phyloP scores from a whole-genome alignment of 805 yeast species.

The Sporopachydermia lactativora region DNA sequence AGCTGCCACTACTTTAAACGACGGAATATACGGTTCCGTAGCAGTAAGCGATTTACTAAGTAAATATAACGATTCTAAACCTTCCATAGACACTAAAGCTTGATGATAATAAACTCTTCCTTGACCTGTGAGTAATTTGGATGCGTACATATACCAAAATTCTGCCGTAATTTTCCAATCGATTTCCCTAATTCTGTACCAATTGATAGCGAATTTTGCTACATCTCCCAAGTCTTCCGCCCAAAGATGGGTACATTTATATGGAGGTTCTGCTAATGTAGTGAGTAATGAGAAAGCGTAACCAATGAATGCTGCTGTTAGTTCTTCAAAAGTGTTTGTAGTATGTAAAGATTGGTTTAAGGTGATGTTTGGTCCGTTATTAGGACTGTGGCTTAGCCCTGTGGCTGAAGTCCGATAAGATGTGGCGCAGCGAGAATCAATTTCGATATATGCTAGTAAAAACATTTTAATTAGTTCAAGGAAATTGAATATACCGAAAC shows the following conservation, averaged over 20 bases:
- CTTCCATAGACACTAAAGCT: slow-evolving; percentile 73
- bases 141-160: slow-evolving; percentile 67
- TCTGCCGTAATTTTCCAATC: slow-evolving; percentile 81
- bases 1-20: neutral
- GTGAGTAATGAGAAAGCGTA: slow-evolving; percentile 11
- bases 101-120: slow-evolving; percentile 81
- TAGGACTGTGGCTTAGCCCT: neutral
- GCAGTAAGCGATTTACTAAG: slow-evolving; percentile 13
- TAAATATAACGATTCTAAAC: slow-evolving; percentile 16
- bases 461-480: slow-evolving; percentile 7
- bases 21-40: slow-evolving; percentile 7
- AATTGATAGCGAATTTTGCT: slow-evolving; percentile 77
- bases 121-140: slow-evolving; percentile 64
- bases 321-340: slow-evolving; percentile 5
- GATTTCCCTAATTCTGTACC: slow-evolving; percentile 63
- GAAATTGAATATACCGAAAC: slow-evolving; percentile 13
- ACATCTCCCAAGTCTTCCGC: slow-evolving; percentile 75
- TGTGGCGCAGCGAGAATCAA: neutral
- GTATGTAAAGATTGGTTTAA: neutral
- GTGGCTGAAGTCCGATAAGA: too few relatives aligned
- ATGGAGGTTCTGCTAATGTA: slow-evolving; percentile 13
- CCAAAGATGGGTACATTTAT: slow-evolving; percentile 33
- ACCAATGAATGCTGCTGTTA: slow-evolving; percentile 10
- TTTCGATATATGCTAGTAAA: neutral
- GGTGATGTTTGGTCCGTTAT: neutral